phyloP scores from a whole-genome alignment of 2,329 filamentous ascomycete species.

The Claviceps capensis region DNA sequence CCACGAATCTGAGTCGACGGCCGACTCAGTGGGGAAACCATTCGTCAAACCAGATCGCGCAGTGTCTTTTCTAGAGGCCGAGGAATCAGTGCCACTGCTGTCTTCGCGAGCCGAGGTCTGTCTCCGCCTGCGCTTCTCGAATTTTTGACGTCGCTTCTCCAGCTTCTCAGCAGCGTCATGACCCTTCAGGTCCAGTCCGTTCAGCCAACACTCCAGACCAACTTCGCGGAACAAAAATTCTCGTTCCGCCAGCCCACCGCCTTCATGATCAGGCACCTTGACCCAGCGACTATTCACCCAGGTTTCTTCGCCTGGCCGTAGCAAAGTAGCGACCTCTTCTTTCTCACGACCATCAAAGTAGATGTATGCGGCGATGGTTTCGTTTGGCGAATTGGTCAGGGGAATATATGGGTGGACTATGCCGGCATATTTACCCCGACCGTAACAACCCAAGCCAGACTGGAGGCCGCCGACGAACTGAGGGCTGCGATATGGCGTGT shows the following conservation, averaged over 20 bases:
- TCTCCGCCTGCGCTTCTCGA: constrained; percentile 52
- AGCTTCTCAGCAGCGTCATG: constrained; percentile 82
- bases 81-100: constrained; percentile 19
- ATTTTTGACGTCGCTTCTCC: constrained; percentile 76
- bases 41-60: constrained; percentile 72
- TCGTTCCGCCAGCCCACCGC: constrained; percentile 85
- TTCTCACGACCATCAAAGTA: constrained; percentile 95
- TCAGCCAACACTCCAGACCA: constrained; percentile 89
- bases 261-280: constrained; percentile 78
- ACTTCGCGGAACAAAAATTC: constrained; percentile 97
- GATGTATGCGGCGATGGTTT: constrained; percentile 96
- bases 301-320: constrained; percentile 88
- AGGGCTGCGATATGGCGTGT: constrained; percentile 67
- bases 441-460: constrained; percentile 35
- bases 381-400: constrained; percentile 82
- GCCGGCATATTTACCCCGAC: constrained; percentile 33
- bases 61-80: constrained; percentile 36
- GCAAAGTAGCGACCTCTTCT: constrained; percentile 89
- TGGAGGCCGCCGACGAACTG: constrained; percentile 62
- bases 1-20: constrained; percentile 56
- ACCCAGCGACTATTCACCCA: constrained; percentile 99
- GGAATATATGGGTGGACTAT: constrained; percentile 77
- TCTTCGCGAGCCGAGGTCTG: constrained; percentile 36
- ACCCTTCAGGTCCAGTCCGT: constrained; percentile 87
- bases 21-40: constrained; percentile 57